These are phyloP conservation scores for Erythrobasidium hasegawianum DNA, from an alignment of 1,284 basidiomycete species.

Conservation along the genomic window DNA sequence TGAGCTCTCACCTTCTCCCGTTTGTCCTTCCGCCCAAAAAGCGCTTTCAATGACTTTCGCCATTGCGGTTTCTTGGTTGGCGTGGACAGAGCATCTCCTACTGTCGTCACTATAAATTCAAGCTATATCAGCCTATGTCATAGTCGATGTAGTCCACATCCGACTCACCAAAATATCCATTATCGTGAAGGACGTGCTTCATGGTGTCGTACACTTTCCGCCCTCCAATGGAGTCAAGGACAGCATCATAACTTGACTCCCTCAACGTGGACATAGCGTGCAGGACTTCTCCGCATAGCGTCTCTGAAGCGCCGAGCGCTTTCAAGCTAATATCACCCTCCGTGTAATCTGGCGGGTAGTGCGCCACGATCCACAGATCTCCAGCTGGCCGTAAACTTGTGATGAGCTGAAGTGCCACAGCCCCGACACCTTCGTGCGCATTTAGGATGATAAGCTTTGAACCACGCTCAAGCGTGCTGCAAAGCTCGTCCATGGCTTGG, in stretches of 20 bases:
- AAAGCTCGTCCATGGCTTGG: conserved; percentile 50
- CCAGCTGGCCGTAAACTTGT: conserved; percentile 42
- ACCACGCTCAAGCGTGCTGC: conserved; percentile 47
- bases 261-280: conserved; percentile 50
- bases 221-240: conserved; percentile 45
- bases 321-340: conserved; percentile 48
- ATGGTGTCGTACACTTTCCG: conserved; percentile 51
- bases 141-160: background rate
- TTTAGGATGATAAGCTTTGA: conserved; percentile 50
- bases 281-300: conserved; percentile 50
- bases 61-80: conserved; percentile 46
- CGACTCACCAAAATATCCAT: conserved; percentile 43
- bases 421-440: conserved; percentile 51
- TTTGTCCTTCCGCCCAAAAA: conserved; percentile 50
- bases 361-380: conserved; percentile 51
- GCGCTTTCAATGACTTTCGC: conserved; percentile 43
- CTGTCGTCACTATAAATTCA: conserved; percentile 37
- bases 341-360: conserved; percentile 47
- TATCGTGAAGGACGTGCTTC: conserved; percentile 48
- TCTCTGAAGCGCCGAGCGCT: conserved; percentile 51
- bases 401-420: conserved; percentile 50
- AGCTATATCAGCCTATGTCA: background rate
- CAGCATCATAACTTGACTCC: conserved; percentile 50
- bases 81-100: conserved; percentile 48
- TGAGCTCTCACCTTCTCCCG: conserved; percentile 38